These are phyloP conservation scores for Elongisporangium senticosum DNA, from an alignment of 352 stramenopile species.

Conservation along the genomic window DNA sequence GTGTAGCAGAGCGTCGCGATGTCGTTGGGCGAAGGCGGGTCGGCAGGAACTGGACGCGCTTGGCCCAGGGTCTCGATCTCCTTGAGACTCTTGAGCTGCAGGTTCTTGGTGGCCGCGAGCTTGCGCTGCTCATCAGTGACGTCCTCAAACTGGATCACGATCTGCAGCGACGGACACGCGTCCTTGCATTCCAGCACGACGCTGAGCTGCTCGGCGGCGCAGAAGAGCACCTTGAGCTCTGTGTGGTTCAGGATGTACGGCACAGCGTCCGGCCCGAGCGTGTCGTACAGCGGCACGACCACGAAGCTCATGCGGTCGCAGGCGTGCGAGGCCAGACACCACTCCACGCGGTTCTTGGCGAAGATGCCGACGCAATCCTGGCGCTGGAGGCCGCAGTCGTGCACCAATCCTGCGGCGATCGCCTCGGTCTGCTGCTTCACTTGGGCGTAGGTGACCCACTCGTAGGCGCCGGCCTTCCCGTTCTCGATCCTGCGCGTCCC, in stretches of 20 bases:
- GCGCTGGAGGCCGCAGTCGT: constrained; percentile 26
- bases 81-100: constrained; percentile 36
- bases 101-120: constrained; percentile 13
- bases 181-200: constrained; percentile 52
- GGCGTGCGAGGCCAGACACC: constrained; percentile 46
- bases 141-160: constrained; percentile 50
- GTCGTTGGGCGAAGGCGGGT: constrained; percentile 61
- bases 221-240: constrained; percentile 51
- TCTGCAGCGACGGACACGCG: constrained; percentile 42
- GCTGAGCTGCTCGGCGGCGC: constrained; percentile 46
- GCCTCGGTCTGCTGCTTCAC: constrained; percentile 32
- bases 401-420: constrained; percentile 32
- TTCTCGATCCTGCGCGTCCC: constrained; percentile 40
- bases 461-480: constrained; percentile 34
- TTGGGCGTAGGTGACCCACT: constrained; percentile 54
- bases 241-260: constrained; percentile 76
- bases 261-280: constrained; percentile 60
- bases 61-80: constrained; percentile 36
- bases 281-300: constrained; percentile 78
- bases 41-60: constrained; percentile 30
- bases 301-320: constrained; percentile 61
- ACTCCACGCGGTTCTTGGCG: constrained; percentile 68
- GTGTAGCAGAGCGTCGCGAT: constrained; percentile 95
- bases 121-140: constrained; percentile 27
- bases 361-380: constrained; percentile 58